Evolutionary conservation across 2,329 filamentous ascomycete species (phyloP), one percentile per base, ranked within the genome.

Genomic region (Didymella keratinophila): DNA sequence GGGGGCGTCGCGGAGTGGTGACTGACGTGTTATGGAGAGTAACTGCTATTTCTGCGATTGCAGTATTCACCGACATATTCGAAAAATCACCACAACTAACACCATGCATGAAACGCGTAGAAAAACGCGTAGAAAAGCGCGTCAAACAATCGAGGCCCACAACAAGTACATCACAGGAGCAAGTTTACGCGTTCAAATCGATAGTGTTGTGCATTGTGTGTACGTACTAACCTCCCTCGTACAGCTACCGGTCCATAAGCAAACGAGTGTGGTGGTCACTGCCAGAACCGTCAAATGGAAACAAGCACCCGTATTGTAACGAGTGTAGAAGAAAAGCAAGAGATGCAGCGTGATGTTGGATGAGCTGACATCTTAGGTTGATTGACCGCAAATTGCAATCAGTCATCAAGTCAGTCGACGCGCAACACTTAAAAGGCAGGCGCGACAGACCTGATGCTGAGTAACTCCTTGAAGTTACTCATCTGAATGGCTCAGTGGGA

Each of bases 401-500:
- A 25, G 23, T 25, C 23, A 25, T 25, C 7, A 7, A 25, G 23
- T 25, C 23, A 25, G 23, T 25, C 23, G 23, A 25, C 23, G 23
- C 23, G 23, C 23, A 25, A 25, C 23, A n/a, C 23, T 25, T 7
- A 25, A 25, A 25, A 7, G 23, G 23, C 23, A 25, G 23, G 23
- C 23, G 23, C 23, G 7, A 25, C 23, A 25, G 23, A 25, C 23
- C 23, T 25, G 23, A 7, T 25, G 7, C 23, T 7, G 23, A 25
- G 23, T 4, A 25, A 4, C 23, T 25, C 23, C 23, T 25, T 25
- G 23, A 7, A 25, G 23, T 25, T 25, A 25, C 23, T 25, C 23
- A 25, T 25, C 7, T 69, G 67, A 71, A 71, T 66, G 69, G 69
- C 67, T 70, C 66, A 70, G 65, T 71, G 23, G 7, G 3, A 25